A percentile compares a stretch with the other conserved stretches of the same genome.
phyloP scores from a whole-genome alignment of 2,329 filamentous ascomycete species.

The Lecanicillium sp. region DNA sequence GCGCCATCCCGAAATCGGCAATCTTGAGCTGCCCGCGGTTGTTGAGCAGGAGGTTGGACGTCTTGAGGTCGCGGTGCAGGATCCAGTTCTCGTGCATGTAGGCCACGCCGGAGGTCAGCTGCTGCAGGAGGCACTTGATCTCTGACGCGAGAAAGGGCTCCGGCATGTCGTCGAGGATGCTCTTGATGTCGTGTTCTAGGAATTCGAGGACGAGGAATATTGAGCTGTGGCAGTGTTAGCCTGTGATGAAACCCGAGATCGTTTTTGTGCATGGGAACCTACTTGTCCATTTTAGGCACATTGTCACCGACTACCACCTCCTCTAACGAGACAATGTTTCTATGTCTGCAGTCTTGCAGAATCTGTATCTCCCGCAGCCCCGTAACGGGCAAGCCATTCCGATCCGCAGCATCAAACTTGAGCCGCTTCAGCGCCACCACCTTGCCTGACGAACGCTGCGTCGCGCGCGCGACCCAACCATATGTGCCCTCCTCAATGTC shows the following conservation, averaged over 20 bases:
- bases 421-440: slow-evolving; percentile 90
- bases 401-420: slow-evolving; percentile 76
- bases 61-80: slow-evolving; percentile 88
- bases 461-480: slow-evolving; percentile 84
- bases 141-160: slow-evolving; percentile 91
- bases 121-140: slow-evolving; percentile 79
- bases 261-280: slow-evolving; percentile 15
- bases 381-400: slow-evolving; percentile 76
- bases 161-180: slow-evolving; percentile 85
- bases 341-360: slow-evolving; percentile 69
- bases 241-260: slow-evolving; percentile 15
- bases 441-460: slow-evolving; percentile 62
- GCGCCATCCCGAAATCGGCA: slow-evolving; percentile 96
- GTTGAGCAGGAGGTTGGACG: slow-evolving; percentile 87
- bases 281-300: slow-evolving; percentile 46
- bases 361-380: slow-evolving; percentile 92
- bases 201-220: slow-evolving; percentile 97
- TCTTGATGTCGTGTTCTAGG: slow-evolving; percentile 92
- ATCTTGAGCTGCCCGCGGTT: slow-evolving; percentile 93
- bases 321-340: slow-evolving; percentile 72
- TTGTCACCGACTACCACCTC: slow-evolving; percentile 77
- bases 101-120: slow-evolving; percentile 70
- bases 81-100: slow-evolving; percentile 90
- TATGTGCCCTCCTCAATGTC: slow-evolving; percentile 97
- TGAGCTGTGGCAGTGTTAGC: slow-evolving; percentile 35